A percentile compares a stretch with the other conserved stretches of the same genome.
phyloP scores from a whole-genome alignment of 169 alveolate genomes.

The Plasmodium vivax region DNA sequence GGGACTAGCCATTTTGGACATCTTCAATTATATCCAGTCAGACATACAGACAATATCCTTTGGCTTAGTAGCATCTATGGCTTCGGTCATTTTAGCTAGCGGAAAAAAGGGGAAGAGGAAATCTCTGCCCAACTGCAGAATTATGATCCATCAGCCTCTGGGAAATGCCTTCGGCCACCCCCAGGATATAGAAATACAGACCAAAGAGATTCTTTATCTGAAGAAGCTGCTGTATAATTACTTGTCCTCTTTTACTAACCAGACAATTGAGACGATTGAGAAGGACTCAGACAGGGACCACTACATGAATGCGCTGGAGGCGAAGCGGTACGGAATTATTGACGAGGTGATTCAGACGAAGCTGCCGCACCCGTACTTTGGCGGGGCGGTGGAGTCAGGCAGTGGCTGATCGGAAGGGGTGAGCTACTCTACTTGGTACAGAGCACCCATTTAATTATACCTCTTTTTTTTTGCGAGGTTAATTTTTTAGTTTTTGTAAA shows the following conservation, averaged over 20 bases:
- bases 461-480: neutral
- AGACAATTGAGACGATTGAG: conserved; percentile 78
- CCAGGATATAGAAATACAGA: conserved; percentile 90
- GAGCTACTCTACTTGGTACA: neutral
- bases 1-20: conserved; percentile 89
- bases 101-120: conserved; percentile 90
- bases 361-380: conserved; percentile 64
- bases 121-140: conserved; percentile 88
- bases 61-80: conserved; percentile 92
- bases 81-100: conserved; percentile 88
- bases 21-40: conserved; percentile 84
- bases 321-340: conserved; percentile 86
- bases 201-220: conserved; percentile 87
- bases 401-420: neutral
- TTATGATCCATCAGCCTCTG: conserved; percentile 91
- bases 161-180: conserved; percentile 91
- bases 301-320: conserved; percentile 89
- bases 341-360: conserved; percentile 80
- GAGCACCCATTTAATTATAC: neutral
- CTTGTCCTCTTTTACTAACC: conserved; percentile 85
- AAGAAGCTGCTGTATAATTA: conserved; percentile 85
- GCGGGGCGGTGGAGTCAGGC: neutral
- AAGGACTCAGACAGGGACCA: conserved; percentile 87
- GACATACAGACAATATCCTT: conserved; percentile 86
- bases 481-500: neutral